Percentiles rank a stretch among this genome's conserved stretches.
Conservation (phyloP, 306 rosid genomes). For the Astragalus glycyphyllos region DNA sequence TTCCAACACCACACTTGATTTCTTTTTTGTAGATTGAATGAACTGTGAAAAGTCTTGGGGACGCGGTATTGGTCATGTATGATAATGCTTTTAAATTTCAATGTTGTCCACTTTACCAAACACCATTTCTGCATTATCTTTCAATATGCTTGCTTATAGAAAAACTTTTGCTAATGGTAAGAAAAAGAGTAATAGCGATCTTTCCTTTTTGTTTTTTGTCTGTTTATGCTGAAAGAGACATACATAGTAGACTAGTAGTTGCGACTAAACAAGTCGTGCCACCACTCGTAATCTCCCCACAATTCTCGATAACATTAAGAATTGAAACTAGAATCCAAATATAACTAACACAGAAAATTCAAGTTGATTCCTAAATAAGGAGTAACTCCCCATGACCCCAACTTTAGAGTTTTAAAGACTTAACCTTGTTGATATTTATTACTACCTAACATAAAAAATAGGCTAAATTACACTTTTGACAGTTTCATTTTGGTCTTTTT, state of each 20-base stretch:
- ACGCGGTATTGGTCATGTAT: not conserved
- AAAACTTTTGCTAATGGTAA: slow-evolving; percentile 22
- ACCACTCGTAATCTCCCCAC: slow-evolving; percentile 49
- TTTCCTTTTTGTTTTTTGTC: not conserved
- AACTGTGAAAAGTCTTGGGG: slow-evolving; percentile 22
- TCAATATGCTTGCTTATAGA: not conserved
- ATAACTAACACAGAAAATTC: not conserved
- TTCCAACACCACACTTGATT: too few relatives aligned
- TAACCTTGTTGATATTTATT: too few relatives aligned
- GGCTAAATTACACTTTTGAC: too few relatives aligned
- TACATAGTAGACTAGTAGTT: too few relatives aligned
- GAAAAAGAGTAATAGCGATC: slow-evolving; percentile 12
- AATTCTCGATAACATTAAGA: slow-evolving; percentile 49
- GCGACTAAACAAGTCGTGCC: slow-evolving; percentile 31
- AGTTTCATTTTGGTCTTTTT: too few relatives aligned
- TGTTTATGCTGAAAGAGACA: slow-evolving; percentile 18
- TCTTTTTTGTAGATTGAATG: too few relatives aligned
- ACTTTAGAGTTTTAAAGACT: too few relatives aligned
- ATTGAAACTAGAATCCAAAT: not conserved
- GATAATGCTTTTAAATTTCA: slow-evolving; percentile 50
- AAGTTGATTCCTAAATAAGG: not conserved
- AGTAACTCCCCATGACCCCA: not conserved
- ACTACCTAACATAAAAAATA: too few relatives aligned
- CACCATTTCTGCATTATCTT: slow-evolving; percentile 15
- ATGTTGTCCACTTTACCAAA: slow-evolving; percentile 42